Percentiles rank a stretch among this genome's conserved stretches.
These are phyloP conservation scores for Nothopassalora personata DNA, from an alignment of 2,329 filamentous ascomycete species.

Conservation along the genomic window DNA sequence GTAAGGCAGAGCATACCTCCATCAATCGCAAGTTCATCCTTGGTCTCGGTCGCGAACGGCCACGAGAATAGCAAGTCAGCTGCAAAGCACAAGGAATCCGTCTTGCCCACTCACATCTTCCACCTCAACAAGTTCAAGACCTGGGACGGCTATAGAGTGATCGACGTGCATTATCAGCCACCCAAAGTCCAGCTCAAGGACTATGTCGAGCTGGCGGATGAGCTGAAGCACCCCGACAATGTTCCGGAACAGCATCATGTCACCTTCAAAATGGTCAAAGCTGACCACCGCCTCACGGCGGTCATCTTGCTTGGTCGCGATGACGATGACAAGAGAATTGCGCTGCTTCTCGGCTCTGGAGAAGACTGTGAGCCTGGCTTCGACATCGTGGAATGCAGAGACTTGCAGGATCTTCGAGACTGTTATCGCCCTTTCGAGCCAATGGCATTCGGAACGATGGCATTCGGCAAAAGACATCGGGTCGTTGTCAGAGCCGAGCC, in stretches of 20 bases:
- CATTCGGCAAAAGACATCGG: slow-evolving; percentile 6
- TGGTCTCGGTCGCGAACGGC: neutral
- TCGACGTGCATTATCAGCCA: slow-evolving; percentile 6
- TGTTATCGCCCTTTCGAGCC: slow-evolving; percentile 5
- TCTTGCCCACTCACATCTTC: slow-evolving; percentile 1
- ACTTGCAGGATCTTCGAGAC: neutral
- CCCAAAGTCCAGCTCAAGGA: slow-evolving; percentile 1
- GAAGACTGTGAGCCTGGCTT: slow-evolving; percentile 3
- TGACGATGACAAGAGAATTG: neutral
- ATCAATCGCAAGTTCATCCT: neutral
- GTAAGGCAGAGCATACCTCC: slow-evolving; percentile 1
- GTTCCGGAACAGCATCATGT: slow-evolving; percentile 1
- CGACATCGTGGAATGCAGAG: slow-evolving; percentile 7
- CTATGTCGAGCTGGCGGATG: neutral
- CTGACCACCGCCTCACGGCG: slow-evolving; percentile 1
- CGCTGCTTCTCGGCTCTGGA: slow-evolving; percentile 5
- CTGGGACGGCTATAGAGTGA: slow-evolving; percentile 5
- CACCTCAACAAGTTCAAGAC: slow-evolving; percentile 6
- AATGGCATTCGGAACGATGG: slow-evolving; percentile 6
- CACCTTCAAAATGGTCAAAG: slow-evolving; percentile 5
- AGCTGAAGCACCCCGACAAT: slow-evolving; percentile 1
- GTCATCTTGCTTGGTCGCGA: slow-evolving; percentile 4
- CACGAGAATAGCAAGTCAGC: neutral
- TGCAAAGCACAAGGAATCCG: slow-evolving; percentile 1
- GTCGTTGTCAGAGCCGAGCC: slow-evolving; percentile 2